Base-by-base conservation (phyloP, 2,329 filamentous ascomycete genomes). In the Sclerotiophoma versabilis region DNA sequence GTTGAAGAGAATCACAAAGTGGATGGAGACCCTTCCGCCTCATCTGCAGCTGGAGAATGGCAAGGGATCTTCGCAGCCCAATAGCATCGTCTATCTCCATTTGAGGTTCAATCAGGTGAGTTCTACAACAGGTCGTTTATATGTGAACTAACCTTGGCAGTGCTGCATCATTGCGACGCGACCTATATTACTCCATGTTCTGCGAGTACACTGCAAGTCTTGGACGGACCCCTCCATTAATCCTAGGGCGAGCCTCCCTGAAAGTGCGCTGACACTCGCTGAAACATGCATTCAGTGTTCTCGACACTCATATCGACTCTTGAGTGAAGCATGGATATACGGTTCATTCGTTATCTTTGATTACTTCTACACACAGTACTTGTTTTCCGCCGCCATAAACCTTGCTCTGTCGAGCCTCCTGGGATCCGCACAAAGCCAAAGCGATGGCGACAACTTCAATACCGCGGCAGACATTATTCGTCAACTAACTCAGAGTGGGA, bases 261-360 rank as follows among this genome's bases (percentile, higher is more conserved):
- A 71, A 9, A 65, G 63, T 34, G 76, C 76, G 2, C 61, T 72
- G 36, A 75, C 77, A 0, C 59, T 80, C 1, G 74, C 78, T 0
- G 78, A 79, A 44, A 77, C 80, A 0, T 81, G 79, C 46, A 73
- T 80, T 0, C 72, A 76, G 14, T 79, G 78, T 22, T 78, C 80
- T 0, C 72, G 77, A 0, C 77, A 81, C 27, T 81, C 79, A 0
- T 75, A 74, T 37, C 71, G 72, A 0, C 64, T 81, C 0, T 64
- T 82, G 0, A 77, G 74, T 2, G 72, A 79, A 5, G 73, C 73
- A 11, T 82, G 80, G 80, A 75, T 80, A 2, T 74, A 79, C 26
- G 80, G 80, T 0, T 76, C 78, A 0, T 80, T 81, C 48, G 68
- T 75, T 0, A 80, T 75, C 0, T 80, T 81, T 38, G 80, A 81